Conservation (phyloP, 2,329 filamentous ascomycete species). For the Calonectria leucothoes region DNA sequence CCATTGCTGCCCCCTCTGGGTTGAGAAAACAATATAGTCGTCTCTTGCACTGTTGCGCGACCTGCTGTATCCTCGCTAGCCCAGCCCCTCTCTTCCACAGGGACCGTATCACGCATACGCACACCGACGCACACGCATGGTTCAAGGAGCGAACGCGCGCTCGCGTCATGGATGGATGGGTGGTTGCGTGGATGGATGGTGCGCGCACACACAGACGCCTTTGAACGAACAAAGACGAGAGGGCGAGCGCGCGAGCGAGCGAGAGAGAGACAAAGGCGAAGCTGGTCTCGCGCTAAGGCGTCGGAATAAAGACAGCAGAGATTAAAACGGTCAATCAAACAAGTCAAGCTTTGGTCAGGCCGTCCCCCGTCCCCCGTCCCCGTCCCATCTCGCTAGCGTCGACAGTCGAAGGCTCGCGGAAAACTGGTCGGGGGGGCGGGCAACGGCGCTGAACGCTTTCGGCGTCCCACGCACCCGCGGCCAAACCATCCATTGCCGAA, state of each 20-base stretch:
- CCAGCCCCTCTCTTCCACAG: constrained; percentile 19
- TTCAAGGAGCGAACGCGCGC: background rate
- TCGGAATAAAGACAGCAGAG: background rate
- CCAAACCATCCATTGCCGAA: constrained; percentile 40
- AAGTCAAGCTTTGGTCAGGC: background rate
- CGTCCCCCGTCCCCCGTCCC: background rate
- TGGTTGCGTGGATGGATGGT: too few species aligned
- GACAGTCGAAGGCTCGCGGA: constrained; percentile 6
- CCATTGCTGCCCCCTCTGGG: constrained; percentile 22
- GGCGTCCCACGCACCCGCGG: constrained; percentile 24
- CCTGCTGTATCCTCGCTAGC: constrained; percentile 13
- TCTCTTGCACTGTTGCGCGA: constrained; percentile 21
- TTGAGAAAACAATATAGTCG: constrained; percentile 27
- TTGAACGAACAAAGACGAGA: too few species aligned
- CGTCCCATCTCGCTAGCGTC: background rate
- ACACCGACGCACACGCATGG: background rate
- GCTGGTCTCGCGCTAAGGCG: background rate
- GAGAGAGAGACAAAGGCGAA: background rate
- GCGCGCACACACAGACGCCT: background rate
- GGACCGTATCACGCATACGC: background rate
- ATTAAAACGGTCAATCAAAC: background rate
- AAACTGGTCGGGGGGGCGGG: constrained; percentile 23
- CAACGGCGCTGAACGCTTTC: constrained; percentile 24
- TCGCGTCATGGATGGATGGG: background rate
- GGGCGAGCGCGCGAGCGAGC: too few species aligned